A percentile compares a stretch with the other conserved stretches of the same genome.
These are phyloP conservation scores for Trametes cubensis DNA, from an alignment of 768 basidiomycete genomes.

Conservation along the genomic window DNA sequence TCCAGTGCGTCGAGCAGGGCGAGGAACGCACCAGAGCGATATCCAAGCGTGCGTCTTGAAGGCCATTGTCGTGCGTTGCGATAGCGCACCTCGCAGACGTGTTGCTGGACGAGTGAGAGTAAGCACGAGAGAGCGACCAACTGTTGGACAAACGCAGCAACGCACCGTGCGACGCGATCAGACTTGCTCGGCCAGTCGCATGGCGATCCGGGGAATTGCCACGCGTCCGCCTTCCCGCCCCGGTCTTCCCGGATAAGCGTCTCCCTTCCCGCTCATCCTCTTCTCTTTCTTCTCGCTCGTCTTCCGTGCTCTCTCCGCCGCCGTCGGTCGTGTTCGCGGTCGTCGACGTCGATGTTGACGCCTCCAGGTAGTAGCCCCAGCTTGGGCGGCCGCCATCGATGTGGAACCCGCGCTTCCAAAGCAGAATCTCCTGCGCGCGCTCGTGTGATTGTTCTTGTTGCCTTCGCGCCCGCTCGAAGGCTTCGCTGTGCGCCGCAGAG, in stretches of 20 bases:
- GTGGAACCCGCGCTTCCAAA: conserved; percentile 23
- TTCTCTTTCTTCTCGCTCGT: conserved; percentile 1
- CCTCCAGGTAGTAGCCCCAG: conserved; percentile 27
- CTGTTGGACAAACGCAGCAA: background rate
- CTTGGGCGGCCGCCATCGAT: conserved; percentile 9
- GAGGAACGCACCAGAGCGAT: conserved; percentile 33
- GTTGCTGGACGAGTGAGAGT: conserved; percentile 3
- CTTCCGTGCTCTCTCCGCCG: conserved; percentile 3
- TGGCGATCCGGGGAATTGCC: conserved; percentile 6
- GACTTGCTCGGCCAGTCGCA: background rate
- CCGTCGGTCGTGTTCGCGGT: conserved; percentile 5
- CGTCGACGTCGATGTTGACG: background rate
- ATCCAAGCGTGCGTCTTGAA: conserved; percentile 31
- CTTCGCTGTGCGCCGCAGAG: conserved; percentile 23
- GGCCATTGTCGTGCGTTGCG: conserved; percentile 25
- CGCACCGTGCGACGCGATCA: conserved; percentile 24
- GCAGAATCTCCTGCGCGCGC: conserved; percentile 4
- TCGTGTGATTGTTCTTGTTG: conserved; percentile 2
- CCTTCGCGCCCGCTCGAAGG: conserved; percentile 15
- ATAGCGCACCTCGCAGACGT: conserved; percentile 10
- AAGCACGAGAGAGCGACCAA: conserved; percentile 8
- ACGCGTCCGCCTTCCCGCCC: conserved; percentile 1
- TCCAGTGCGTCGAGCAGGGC: background rate
- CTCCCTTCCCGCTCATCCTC: conserved; percentile 4
- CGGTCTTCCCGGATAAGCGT: background rate